A percentile compares a stretch with the other conserved stretches of the same genome.
Conservation (phyloP, 2,329 filamentous ascomycete species). For the Phyllosticta capitalensis region DNA sequence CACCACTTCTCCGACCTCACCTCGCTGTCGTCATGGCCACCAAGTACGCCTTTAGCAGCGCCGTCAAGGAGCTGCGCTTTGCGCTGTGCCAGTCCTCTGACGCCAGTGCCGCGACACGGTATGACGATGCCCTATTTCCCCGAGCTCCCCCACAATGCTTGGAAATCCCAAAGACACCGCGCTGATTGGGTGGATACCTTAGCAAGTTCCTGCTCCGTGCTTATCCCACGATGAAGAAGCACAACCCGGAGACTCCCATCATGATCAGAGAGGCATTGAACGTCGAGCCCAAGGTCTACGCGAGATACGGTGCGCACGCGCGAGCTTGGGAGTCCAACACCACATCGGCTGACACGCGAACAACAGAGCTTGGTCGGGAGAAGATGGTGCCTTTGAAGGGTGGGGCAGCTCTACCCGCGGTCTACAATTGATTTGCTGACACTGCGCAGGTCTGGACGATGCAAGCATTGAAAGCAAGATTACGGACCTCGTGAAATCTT, state of each 20-base stretch:
- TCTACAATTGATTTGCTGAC: constrained; percentile 11
- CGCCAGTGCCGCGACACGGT: constrained; percentile 83
- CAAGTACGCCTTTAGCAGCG: constrained; percentile 85
- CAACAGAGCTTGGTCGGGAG: constrained; percentile 56
- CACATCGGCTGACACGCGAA: not conserved
- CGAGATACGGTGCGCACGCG: constrained; percentile 68
- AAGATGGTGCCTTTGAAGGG: constrained; percentile 54
- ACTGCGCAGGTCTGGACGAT: constrained; percentile 50
- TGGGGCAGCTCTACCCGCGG: constrained; percentile 20
- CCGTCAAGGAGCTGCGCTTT: constrained; percentile 92
- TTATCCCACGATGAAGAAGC: constrained; percentile 99
- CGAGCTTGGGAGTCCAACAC: no score
- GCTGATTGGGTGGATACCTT: constrained; percentile 10
- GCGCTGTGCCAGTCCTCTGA: constrained; percentile 93
- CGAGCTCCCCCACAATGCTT: not conserved
- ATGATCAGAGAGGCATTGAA: constrained; percentile 86
- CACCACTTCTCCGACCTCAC: not conserved
- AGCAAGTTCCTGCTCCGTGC: constrained; percentile 84
- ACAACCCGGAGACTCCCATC: constrained; percentile 90
- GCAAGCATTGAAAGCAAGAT: constrained; percentile 62
- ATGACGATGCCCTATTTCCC: constrained; percentile 19
- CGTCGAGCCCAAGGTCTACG: constrained; percentile 77
- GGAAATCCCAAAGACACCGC: constrained; percentile 3
- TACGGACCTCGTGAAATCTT: constrained; percentile 48
- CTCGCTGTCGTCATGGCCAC: constrained; percentile 57